Conservation (phyloP, 2,329 filamentous ascomycete genomes). For the Dactylellina cionopaga region DNA sequence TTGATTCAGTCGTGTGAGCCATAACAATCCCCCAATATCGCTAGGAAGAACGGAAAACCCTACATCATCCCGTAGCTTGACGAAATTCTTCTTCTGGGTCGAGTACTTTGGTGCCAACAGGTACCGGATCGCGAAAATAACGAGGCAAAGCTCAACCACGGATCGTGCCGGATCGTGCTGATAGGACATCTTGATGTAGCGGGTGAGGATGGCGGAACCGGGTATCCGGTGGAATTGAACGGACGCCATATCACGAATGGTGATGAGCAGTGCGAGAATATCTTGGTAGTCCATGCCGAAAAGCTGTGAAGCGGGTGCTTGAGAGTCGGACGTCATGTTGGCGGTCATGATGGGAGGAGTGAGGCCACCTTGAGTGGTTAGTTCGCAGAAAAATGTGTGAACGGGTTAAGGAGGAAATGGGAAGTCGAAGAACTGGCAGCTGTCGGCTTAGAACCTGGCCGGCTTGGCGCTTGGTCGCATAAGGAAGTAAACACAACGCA, state of each 20-base stretch:
- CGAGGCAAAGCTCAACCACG: slow-evolving; percentile 89
- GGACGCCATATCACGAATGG: slow-evolving; percentile 67
- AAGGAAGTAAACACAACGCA: slow-evolving; percentile 10
- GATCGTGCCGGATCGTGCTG: slow-evolving; percentile 96
- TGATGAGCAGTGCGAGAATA: slow-evolving; percentile 66
- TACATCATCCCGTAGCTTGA: slow-evolving; percentile 84
- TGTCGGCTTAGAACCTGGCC: slow-evolving; percentile 28
- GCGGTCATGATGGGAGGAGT: slow-evolving; percentile 24
- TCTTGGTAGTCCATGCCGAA: slow-evolving; percentile 68
- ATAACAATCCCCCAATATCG: not conserved
- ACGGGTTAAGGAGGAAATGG: slow-evolving; percentile 26
- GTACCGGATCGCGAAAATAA: slow-evolving; percentile 95
- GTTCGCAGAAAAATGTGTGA: slow-evolving; percentile 8
- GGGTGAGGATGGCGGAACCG: slow-evolving; percentile 90
- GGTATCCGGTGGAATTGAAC: slow-evolving; percentile 87
- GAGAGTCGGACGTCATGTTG: slow-evolving; percentile 42
- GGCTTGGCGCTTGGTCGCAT: slow-evolving; percentile 29
- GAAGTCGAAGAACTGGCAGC: not conserved
- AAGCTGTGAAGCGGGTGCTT: slow-evolving; percentile 23
- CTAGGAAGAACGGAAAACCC: slow-evolving; percentile 51
- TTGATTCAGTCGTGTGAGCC: slow-evolving; percentile 33
- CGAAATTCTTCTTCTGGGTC: slow-evolving; percentile 87
- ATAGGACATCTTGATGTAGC: slow-evolving; percentile 96
- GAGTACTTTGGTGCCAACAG: slow-evolving; percentile 91
- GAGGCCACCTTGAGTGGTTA: slow-evolving; percentile 26